phyloP scores from a whole-genome alignment of 192 early-diverging fungal genomes.

The Rhizophagus sp. region DNA sequence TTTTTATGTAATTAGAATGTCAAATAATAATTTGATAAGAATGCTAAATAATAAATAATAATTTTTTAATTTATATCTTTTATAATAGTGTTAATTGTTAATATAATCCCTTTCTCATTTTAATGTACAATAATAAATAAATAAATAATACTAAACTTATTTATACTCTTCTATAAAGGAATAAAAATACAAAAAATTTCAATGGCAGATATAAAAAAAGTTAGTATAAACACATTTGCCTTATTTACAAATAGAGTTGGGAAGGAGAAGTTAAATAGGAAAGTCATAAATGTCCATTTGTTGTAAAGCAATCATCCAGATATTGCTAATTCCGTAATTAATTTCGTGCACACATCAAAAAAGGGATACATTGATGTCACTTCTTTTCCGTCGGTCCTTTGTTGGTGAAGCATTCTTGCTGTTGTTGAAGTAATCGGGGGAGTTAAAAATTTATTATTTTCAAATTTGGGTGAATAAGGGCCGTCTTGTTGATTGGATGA shows the following conservation, averaged over 20 bases:
- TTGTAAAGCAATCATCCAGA: constrained; percentile 37
- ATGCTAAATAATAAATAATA: no score
- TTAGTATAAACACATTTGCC: not conserved
- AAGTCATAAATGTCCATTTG: not conserved
- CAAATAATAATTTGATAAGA: no score
- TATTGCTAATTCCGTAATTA: constrained; percentile 95
- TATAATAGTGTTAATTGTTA: no score
- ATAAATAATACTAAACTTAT: no score
- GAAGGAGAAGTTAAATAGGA: not conserved
- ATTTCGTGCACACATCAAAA: constrained; percentile 90
- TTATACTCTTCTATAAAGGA: no score
- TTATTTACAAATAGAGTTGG: not conserved
- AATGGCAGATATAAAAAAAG: not conserved
- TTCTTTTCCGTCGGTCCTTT: constrained; percentile 44
- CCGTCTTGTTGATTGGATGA: constrained; percentile 33
- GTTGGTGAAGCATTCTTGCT: constrained; percentile 34
- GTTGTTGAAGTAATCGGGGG: constrained; percentile 34
- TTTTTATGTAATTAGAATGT: no score
- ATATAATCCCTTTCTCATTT: no score
- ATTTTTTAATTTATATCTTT: no score
- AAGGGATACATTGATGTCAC: constrained; percentile 80
- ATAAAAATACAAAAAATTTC: not conserved
- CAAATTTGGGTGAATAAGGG: constrained; percentile 28
- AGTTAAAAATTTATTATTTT: constrained; percentile 40
- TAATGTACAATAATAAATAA: no score